Base-by-base conservation (phyloP, 352 stramenopile species). In the Aphanomyces euteiches region DNA sequence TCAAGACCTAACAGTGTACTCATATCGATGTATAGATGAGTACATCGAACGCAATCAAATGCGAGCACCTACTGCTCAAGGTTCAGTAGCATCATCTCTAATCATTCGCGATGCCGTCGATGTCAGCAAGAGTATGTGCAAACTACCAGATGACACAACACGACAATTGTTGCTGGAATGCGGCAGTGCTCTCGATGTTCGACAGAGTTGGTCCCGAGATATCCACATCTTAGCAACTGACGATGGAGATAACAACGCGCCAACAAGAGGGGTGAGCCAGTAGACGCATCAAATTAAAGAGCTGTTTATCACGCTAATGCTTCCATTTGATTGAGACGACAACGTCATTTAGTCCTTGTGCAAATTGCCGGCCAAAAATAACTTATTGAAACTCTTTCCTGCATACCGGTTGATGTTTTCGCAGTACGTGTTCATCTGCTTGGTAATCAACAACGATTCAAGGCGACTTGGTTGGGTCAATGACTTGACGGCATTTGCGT, bases 341-440 rank as follows among this genome's bases (percentile, higher is more conserved):
- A 28, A 28, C 28, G 28, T 28, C n/a, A 8, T 10, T 61, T 61
- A 61, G 17, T 66, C 47, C 79, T 94, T 80, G 79, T 96, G 90
- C 75, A 97, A 88, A 75, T 92, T 92, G 67, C 85, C 80, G 54
- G 89, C 88, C 65, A 97, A 73, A 74, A 96, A 97, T 28, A 97
- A 82, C 78, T 97, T 97, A 77, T 94, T 83, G 78, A 96, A 96
- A 34, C 84, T 93, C 74, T 93, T 93, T 74, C 88, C 89, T 56
- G 88, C 82, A 77, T 95, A 96, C 59, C 85, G 84, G 79, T 96
- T 96, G 76, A 97, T 93, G 79, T 95, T 87, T 74, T 96, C 85
- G 75, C 88, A 96, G 83, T 96, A 96, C 79, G 85, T 93, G 79
- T 94, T 93, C 82, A 96, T 96, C 80, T 97, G 90, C 78, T 95